Conservation (phyloP, 2,329 filamentous ascomycete genomes). For the Aureobasidium vineae region DNA sequence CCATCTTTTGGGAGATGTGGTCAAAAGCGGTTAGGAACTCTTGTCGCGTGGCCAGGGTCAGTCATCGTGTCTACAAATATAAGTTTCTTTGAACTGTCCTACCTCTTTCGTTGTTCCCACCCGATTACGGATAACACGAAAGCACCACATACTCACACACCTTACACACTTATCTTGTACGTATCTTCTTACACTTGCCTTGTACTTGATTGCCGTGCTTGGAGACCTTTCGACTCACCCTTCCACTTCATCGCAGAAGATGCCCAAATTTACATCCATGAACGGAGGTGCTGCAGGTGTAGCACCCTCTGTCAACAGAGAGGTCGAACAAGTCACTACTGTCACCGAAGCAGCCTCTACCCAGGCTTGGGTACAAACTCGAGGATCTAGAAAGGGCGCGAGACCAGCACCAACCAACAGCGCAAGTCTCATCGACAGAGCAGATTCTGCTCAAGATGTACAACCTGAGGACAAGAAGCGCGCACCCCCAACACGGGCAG, state of each 20-base stretch:
- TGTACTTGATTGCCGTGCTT: neutral
- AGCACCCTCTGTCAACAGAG: neutral
- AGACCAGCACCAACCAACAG: too few species aligned
- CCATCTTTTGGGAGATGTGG: neutral
- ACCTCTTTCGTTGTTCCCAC: neutral
- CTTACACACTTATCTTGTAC: neutral
- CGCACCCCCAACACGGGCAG: neutral
- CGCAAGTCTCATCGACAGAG: neutral
- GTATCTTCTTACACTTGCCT: neutral
- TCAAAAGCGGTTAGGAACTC: neutral
- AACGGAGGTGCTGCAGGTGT: neutral
- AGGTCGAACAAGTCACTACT: neutral
- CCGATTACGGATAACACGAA: neutral
- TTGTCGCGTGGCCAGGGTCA: neutral
- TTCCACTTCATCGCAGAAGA: neutral
- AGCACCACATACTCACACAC: neutral
- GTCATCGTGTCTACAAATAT: neutral
- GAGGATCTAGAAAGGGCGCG: too few species aligned
- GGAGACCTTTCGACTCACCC: neutral
- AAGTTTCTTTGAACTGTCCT: neutral
- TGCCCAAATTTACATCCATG: neutral
- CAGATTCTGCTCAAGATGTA: neutral
- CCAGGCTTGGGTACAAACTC: neutral
- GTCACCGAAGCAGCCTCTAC: neutral
- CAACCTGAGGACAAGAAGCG: neutral